A percentile compares a stretch with the other conserved stretches of the same genome.
phyloP scores from a whole-genome alignment of 148 eudicot genomes.

The Rhododendron vialii region DNA sequence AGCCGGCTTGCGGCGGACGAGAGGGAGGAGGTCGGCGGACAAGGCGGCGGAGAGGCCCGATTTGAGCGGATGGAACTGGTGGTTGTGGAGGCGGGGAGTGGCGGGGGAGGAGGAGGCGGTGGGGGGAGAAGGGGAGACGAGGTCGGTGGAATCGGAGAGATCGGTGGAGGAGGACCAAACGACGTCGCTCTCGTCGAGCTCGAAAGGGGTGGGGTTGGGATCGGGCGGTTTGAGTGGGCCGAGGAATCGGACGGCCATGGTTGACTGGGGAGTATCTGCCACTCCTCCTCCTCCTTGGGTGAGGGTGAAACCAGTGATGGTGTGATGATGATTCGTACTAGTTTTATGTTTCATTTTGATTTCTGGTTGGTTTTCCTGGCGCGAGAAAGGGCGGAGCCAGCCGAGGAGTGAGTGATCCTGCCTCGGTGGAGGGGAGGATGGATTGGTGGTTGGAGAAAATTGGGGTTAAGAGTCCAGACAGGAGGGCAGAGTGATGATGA shows the following conservation, averaged over 20 bases:
- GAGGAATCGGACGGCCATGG: slow-evolving; percentile 22
- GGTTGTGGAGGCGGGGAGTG: slow-evolving; percentile 12
- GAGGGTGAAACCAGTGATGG: neutral
- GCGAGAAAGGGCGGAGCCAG: neutral
- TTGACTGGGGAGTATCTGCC: neutral
- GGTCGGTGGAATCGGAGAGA: neutral
- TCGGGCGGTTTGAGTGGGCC: slow-evolving; percentile 17
- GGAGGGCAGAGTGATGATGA: neutral
- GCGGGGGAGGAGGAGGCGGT: slow-evolving; percentile 11
- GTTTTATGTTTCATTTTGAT: slow-evolving; percentile 5
- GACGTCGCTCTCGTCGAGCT: slow-evolving; percentile 71
- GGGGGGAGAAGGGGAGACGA: slow-evolving; percentile 7
- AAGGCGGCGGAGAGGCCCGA: slow-evolving; percentile 47
- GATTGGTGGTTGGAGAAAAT: neutral
- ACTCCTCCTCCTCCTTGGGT: neutral
- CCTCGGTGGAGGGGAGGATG: neutral
- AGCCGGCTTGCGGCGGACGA: slow-evolving; percentile 44
- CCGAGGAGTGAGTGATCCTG: too few species aligned
- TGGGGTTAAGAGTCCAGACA: neutral
- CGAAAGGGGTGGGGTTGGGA: slow-evolving; percentile 23
- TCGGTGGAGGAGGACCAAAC: slow-evolving; percentile 40
- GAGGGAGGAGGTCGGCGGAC: slow-evolving; percentile 22
- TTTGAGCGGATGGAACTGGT: slow-evolving; percentile 9
- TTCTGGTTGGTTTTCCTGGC: neutral
- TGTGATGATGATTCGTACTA: neutral